Evolutionary conservation across 2,329 filamentous ascomycete species (phyloP).

Genomic region (Sclerotinia nivalis): DNA sequence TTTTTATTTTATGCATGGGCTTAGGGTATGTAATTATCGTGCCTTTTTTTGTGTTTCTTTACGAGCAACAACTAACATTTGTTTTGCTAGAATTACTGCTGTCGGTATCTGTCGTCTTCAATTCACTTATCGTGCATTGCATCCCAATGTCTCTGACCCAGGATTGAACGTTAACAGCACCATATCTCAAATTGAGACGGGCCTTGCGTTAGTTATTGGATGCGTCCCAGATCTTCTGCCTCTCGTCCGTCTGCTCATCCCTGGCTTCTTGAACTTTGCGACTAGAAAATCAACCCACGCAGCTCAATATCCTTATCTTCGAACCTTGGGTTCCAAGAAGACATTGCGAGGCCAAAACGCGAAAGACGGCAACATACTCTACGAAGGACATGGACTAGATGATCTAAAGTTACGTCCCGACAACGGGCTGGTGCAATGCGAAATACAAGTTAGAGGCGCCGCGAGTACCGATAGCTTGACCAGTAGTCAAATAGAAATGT

Average conservation of each 20-base stretch:
- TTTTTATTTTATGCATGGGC: conserved; percentile 25
- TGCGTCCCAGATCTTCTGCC: conserved; percentile 18
- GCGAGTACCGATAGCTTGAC: conserved; percentile 13
- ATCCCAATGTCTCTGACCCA: conserved; percentile 23
- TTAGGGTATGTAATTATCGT: conserved; percentile 21
- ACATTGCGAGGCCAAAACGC: background rate
- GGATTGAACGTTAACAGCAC: conserved; percentile 30
- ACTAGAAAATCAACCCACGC: background rate
- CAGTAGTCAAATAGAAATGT: background rate
- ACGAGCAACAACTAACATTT: background rate
- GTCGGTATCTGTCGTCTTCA: conserved; percentile 28
- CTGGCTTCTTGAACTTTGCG: background rate
- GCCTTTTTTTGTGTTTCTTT: background rate
- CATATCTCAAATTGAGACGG: conserved; percentile 31
- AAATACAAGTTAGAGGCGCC: conserved; percentile 3
- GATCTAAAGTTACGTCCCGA: conserved; percentile 10
- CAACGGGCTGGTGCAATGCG: background rate
- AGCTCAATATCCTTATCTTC: background rate
- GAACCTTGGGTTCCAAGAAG: background rate
- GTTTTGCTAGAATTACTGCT: conserved; percentile 27
- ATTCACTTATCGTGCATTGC: conserved; percentile 24
- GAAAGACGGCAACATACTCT: background rate
- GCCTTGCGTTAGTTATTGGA: conserved; percentile 30
- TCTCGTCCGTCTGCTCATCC: background rate
- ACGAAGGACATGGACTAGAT: background rate